phyloP scores from a whole-genome alignment of 371 early-diverging fungal genomes.

The Parasitella parasitica region DNA sequence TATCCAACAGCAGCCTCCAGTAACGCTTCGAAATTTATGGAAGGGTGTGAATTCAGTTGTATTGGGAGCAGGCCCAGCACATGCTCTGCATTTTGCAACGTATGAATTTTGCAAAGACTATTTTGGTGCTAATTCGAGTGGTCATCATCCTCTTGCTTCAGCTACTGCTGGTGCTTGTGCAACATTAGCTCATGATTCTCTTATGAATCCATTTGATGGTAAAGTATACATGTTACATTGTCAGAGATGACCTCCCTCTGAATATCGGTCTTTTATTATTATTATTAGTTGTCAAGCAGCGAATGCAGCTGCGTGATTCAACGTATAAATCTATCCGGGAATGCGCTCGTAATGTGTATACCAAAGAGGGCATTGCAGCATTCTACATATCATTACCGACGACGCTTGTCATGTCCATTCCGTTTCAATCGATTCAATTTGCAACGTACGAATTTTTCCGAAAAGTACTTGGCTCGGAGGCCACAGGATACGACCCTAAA shows the following conservation, averaged over 20 bases:
- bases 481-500: conserved; percentile 74
- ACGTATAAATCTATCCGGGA: conserved; percentile 64
- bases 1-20: conserved; percentile 8
- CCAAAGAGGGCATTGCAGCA: conserved; percentile 81
- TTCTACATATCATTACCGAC: conserved; percentile 95
- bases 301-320: conserved; percentile 89
- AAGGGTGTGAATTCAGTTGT: conserved; percentile 87
- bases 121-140: conserved; percentile 58
- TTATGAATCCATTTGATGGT: conserved; percentile 97
- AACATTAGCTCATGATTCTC: conserved; percentile 83
- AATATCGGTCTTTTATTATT: not conserved
- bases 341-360: conserved; percentile 69
- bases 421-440: conserved; percentile 93
- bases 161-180: conserved; percentile 89
- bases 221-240: conserved; percentile 6
- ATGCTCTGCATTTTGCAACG: conserved; percentile 90
- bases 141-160: conserved; percentile 61
- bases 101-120: conserved; percentile 84
- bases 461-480: conserved; percentile 71
- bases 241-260: conserved; percentile 68
- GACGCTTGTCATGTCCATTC: conserved; percentile 89
- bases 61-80: conserved; percentile 92
- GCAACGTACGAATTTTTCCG: conserved; percentile 84
- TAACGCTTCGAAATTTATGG: conserved; percentile 66
- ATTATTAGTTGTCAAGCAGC: conserved; percentile 84